Percentiles rank a stretch among this genome's conserved stretches.
phyloP scores from a whole-genome alignment of 352 stramenopile genomes.

The Blastocystis sp. region DNA sequence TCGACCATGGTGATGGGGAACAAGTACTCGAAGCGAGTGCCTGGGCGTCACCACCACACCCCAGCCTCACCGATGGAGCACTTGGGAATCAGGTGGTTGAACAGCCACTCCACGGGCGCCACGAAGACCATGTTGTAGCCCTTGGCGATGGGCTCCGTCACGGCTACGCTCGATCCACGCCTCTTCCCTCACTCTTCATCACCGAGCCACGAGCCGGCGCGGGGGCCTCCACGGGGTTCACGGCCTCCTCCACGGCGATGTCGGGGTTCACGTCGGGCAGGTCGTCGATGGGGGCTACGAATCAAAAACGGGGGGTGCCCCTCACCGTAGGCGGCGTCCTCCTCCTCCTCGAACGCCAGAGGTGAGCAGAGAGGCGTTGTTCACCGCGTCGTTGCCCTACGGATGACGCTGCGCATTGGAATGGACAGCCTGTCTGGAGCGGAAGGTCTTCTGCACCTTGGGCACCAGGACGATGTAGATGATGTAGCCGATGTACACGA shows the following conservation, averaged over 20 bases:
- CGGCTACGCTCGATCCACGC: neutral
- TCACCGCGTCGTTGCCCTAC: neutral
- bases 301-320: neutral
- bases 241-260: conserved; percentile 19
- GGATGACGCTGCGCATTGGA: neutral
- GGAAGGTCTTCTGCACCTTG: conserved; percentile 24
- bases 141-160: neutral
- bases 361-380: neutral
- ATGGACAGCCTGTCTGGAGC: neutral
- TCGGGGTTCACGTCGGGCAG: neutral
- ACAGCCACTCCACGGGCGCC: neutral
- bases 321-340: conserved; percentile 5
- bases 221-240: neutral
- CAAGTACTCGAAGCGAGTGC: conserved; percentile 50
- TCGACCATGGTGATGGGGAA: conserved; percentile 26
- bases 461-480: conserved; percentile 1
- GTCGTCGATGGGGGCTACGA: conserved; percentile 16
- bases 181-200: neutral
- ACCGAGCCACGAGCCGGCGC: neutral
- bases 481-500: conserved; percentile 39
- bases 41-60: neutral
- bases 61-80: neutral
- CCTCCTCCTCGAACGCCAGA: neutral
- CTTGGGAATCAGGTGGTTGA: conserved; percentile 50
- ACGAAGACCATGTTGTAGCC: neutral